Evolutionary conservation across 2,329 filamentous ascomycete genomes (phyloP), one percentile per base, ranked within the genome.

Genomic region (Ophidiomyces ophidiicola): DNA sequence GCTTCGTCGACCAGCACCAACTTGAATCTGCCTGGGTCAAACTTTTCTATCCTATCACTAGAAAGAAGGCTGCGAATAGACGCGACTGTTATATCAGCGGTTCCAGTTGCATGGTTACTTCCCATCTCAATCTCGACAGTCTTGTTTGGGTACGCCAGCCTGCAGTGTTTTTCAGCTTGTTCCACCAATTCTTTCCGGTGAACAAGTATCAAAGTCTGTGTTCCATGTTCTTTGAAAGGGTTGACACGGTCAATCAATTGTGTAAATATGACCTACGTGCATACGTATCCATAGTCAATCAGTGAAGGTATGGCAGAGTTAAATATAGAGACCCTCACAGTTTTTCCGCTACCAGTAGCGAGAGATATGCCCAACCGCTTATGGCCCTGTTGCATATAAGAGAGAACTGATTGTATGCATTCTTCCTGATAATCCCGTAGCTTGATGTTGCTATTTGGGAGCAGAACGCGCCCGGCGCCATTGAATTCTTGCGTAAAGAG

Each of bases 1-100:
- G 88, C 90, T 61, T 98, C 90, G 48, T 98, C 90, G 3, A 98
- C 88, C 2, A 98, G 70, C 0, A 98, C 66, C 0, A 98, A 74
- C 61, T 98, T 98, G 68, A 88, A 96, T 5, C 66, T 67, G 0
- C 59, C 60, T 0, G 86, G 82, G 48, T 92, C 75, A 52, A 88
- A 96, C 55, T 94, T 94, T 24, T 60, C 55, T n/a, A 96, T 70
- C 1, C 90, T 74, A 37, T 79, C 74, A 8, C 75, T 74, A 4
- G 83, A 92, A 5, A 71, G 75, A 50, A 98, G 76, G 58, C 84
- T 94, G 53, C 81, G 78, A 24, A 98, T 72, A 23, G 88, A 94
- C 31, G 88, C 90, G 36, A 98, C 72, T 6, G 88, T 94, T 49
- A 98, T 94, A 59, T 98, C 88, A 40, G 87, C 88, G 1, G 64